Evolutionary conservation across 2,329 filamentous ascomycete genomes (phyloP), one percentile per base, ranked within the genome.

Genomic region (Pseudogymnoascus verrucosus): DNA sequence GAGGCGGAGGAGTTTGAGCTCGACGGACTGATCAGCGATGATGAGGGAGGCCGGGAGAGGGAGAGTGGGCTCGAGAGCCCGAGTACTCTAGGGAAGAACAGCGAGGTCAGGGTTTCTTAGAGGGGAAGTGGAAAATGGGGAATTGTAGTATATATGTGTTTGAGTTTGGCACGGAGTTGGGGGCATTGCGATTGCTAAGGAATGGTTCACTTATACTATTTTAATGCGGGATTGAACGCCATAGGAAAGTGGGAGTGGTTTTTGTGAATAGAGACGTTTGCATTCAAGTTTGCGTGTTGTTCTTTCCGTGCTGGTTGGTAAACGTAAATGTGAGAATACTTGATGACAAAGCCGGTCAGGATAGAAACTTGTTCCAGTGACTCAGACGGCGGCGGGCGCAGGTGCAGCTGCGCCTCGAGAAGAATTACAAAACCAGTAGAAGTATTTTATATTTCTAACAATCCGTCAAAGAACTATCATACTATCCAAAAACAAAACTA

Each of bases 1-100:
- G 93, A 96, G 72, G 93, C 90, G 0, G 89, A 97, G 73, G 92
- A 96, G 69, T 99, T 96, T 74, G 95, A 98, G 76, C 81, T 99
- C 1, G 91, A 95, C 65, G 93, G 91, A 0, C 77, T 99, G 40
- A 93, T 93, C 74, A 95, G 89, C 64, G 93, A 96, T 51, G 92
- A 96, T 16, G 92, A 96, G 62, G 88, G 88, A 4, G 44, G 16
- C 0, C 23, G 23, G 14, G 78, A 84, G 11, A 79, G 79, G 44
- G 57, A 21, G 26, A 39, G 31, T 37, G 71, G 73, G 19, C 72
- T 78, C 7, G 78, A 79, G 62, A 83, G 78, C 63, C 80, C 81
- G 0, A 80, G 78, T 64, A 81, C 79, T 1, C 68, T 81, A 34
- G 79, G 79, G 34, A 78, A 77, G 69, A 80, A 80, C 64, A 79